phyloP scores from a whole-genome alignment of 768 basidiomycete species.

The Auricularia heimuer region DNA sequence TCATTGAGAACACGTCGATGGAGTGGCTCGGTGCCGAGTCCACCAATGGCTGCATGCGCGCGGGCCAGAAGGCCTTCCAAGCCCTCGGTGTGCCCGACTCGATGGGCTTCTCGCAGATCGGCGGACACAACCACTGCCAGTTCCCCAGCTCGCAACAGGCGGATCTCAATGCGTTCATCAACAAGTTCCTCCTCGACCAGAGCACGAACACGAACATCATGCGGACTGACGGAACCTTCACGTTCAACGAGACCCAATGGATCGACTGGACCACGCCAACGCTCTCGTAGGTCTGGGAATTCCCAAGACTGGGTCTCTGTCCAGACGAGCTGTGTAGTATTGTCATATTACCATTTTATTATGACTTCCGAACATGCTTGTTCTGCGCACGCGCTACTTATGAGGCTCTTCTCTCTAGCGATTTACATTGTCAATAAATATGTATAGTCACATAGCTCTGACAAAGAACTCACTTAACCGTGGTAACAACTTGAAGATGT shows the following conservation, averaged over 20 bases:
- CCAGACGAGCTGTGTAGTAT: no score
- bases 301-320: no score
- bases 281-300: constrained; percentile 18
- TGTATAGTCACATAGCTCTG: no score
- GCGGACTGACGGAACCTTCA: constrained; percentile 26
- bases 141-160: constrained; percentile 40
- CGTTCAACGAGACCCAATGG: constrained; percentile 31
- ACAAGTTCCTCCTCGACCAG: constrained; percentile 44
- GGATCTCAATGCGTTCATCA: constrained; percentile 42
- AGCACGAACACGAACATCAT: constrained; percentile 33
- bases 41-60: constrained; percentile 41
- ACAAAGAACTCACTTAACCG: no score
- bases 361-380: no score
- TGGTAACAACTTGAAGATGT: no score
- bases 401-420: no score
- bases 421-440: no score
- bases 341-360: no score
- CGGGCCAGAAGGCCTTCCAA: constrained; percentile 40
- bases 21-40: constrained; percentile 47
- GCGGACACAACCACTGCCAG: constrained; percentile 44
- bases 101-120: constrained; percentile 46
- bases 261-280: constrained; percentile 42
- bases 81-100: constrained; percentile 36
- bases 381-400: no score
- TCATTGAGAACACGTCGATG: constrained; percentile 46